phyloP scores from a whole-genome alignment of 139 green algal genomes.

The Chlorella sp. region DNA sequence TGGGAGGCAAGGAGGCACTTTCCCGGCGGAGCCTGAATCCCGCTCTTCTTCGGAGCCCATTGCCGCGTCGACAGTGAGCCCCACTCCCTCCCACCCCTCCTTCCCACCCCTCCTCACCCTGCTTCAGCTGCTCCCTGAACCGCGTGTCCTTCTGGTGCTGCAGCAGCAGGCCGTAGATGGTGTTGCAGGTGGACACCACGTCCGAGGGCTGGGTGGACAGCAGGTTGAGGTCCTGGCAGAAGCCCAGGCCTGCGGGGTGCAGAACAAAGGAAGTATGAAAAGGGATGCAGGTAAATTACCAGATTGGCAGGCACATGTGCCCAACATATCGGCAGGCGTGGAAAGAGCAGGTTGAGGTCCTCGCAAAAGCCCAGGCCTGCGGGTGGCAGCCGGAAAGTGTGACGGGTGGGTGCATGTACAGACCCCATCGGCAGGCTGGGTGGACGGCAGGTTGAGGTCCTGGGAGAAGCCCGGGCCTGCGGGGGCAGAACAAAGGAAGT shows the following conservation, averaged over 20 bases:
- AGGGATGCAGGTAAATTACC: no score
- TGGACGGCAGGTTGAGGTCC: slow-evolving; percentile 52
- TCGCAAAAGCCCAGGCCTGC: slow-evolving; percentile 28
- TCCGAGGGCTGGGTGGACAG: slow-evolving; percentile 42
- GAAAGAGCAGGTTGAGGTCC: slow-evolving; percentile 16
- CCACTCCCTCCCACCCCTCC: no score
- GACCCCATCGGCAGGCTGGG: slow-evolving; percentile 34
- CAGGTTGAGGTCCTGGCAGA: slow-evolving; percentile 47
- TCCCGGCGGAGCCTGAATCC: no score
- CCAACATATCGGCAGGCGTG: no score
- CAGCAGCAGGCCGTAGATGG: slow-evolving; percentile 54
- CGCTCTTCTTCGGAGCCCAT: no score
- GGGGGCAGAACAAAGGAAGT: background rate
- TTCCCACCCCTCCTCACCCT: background rate
- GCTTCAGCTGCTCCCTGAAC: slow-evolving; percentile 47
- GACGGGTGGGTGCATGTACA: slow-evolving; percentile 19
- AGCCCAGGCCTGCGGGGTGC: slow-evolving; percentile 37
- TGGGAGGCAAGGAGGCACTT: no score
- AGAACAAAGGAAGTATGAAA: background rate
- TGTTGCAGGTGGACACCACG: slow-evolving; percentile 48
- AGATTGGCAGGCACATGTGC: background rate
- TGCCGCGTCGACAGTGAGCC: no score
- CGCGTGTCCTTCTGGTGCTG: slow-evolving; percentile 52
- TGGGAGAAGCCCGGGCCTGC: slow-evolving; percentile 43
- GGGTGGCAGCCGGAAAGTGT: no score